Percentiles rank a stretch among this genome's conserved stretches.
Conservation (phyloP, 495 filamentous ascomycete species). For the Friedmanniomyces simplex region DNA sequence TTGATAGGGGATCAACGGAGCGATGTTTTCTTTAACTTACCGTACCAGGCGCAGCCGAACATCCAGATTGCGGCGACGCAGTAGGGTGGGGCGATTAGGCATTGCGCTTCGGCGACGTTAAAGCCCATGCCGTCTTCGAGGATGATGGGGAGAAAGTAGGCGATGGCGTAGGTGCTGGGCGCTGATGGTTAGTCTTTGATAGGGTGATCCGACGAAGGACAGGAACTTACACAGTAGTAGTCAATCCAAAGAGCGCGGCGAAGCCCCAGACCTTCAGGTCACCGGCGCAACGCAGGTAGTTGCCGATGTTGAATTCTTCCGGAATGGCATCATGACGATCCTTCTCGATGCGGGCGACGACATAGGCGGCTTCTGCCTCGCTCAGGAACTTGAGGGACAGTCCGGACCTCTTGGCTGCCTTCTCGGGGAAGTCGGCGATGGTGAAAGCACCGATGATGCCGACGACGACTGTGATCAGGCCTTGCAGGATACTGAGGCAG, state of each 20-base stretch:
- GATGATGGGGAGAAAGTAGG: constrained; percentile 60
- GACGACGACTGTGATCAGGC: constrained; percentile 13
- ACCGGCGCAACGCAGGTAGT: constrained; percentile 38
- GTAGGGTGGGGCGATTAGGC: constrained; percentile 55
- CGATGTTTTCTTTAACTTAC: too few relatives aligned
- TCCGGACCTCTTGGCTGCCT: background rate
- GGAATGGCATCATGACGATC: constrained; percentile 45
- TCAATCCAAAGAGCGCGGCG: constrained; percentile 48
- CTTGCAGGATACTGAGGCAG: constrained; percentile 19
- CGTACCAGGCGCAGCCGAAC: constrained; percentile 39
- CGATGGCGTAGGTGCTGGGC: constrained; percentile 47
- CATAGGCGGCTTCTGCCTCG: constrained; percentile 39
- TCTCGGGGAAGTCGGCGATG: constrained; percentile 19
- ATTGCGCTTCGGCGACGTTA: constrained; percentile 45
- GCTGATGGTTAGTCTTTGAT: background rate
- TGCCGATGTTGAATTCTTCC: constrained; percentile 40
- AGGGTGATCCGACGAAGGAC: background rate
- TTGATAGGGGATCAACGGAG: too few relatives aligned
- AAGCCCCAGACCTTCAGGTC: constrained; percentile 57
- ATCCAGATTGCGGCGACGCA: constrained; percentile 50
- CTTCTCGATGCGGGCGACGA: constrained; percentile 46
- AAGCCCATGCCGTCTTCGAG: constrained; percentile 49
- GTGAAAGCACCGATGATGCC: constrained; percentile 10
- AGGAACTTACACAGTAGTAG: constrained; percentile 38
- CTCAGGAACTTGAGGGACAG: constrained; percentile 13